phyloP scores from a whole-genome alignment of 2,329 filamentous ascomycete species.

The Xylaria sp. region DNA sequence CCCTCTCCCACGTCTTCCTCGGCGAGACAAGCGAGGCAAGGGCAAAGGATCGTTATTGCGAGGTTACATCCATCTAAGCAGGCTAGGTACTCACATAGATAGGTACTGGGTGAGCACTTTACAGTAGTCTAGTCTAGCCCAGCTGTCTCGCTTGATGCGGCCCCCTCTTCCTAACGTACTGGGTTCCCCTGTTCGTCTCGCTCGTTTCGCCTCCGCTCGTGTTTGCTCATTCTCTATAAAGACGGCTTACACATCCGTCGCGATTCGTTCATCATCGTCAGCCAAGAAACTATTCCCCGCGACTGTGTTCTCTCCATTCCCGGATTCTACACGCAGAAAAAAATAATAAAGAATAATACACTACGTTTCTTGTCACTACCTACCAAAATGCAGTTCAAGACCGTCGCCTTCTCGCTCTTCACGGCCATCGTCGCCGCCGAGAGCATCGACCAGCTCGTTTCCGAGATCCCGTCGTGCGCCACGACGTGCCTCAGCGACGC shows the following conservation, averaged over 20 bases:
- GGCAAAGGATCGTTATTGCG: no score
- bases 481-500: constrained; percentile 44
- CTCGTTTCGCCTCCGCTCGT: neutral
- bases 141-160: no score
- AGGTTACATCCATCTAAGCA: no score
- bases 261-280: neutral
- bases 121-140: no score
- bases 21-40: neutral
- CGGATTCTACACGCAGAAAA: no score
- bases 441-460: constrained; percentile 35
- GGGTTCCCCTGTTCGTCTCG: neutral
- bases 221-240: neutral
- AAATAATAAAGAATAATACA: neutral
- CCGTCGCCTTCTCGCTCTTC: constrained; percentile 36
- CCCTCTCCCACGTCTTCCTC: no score
- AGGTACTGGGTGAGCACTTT: no score
- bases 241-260: neutral
- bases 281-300: neutral
- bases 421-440: constrained; percentile 34
- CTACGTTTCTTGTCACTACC: neutral
- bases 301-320: neutral
- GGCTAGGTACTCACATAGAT: no score
- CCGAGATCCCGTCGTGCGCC: constrained; percentile 48
- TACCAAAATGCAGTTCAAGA: constrained; percentile 42
- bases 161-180: neutral